phyloP scores from a whole-genome alignment of 1,284 basidiomycete genomes.

The Schizophyllum amplum region DNA sequence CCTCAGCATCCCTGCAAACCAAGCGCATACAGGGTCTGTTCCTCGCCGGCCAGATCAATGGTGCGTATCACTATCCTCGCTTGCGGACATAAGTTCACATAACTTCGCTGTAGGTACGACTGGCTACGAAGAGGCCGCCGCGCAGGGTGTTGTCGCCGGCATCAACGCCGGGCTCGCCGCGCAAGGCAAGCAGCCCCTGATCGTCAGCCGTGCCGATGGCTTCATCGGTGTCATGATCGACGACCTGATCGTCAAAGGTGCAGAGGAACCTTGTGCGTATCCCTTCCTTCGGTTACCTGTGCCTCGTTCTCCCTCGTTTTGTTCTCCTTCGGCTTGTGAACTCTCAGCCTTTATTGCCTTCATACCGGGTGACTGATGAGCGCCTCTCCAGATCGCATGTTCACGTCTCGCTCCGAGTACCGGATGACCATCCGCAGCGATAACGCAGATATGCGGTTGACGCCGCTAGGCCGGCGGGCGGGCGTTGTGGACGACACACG shows the following conservation, averaged over 20 bases:
- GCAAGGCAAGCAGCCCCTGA: constrained; percentile 43
- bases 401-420: constrained; percentile 86
- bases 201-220: constrained; percentile 75
- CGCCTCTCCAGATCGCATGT: constrained; percentile 70
- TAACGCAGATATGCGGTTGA: constrained; percentile 80
- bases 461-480: constrained; percentile 51
- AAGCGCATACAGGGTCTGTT: constrained; percentile 80
- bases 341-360: not conserved
- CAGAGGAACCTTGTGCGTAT: constrained; percentile 80
- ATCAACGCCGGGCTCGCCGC: constrained; percentile 80
- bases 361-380: not conserved
- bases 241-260: constrained; percentile 80
- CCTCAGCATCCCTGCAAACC: constrained; percentile 72
- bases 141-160: constrained; percentile 79
- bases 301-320: constrained; percentile 2
- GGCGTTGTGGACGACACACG: constrained; percentile 60
- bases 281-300: not conserved
- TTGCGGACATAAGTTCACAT: no score
- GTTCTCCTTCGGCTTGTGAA: not conserved
- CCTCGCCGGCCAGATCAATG: constrained; percentile 86
- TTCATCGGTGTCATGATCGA: constrained; percentile 89
- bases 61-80: constrained; percentile 23
- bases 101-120: constrained; percentile 55
- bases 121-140: constrained; percentile 88
- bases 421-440: constrained; percentile 82